Base-by-base conservation (phyloP, 2,329 filamentous ascomycete species). In the Colletotrichum phormii region DNA sequence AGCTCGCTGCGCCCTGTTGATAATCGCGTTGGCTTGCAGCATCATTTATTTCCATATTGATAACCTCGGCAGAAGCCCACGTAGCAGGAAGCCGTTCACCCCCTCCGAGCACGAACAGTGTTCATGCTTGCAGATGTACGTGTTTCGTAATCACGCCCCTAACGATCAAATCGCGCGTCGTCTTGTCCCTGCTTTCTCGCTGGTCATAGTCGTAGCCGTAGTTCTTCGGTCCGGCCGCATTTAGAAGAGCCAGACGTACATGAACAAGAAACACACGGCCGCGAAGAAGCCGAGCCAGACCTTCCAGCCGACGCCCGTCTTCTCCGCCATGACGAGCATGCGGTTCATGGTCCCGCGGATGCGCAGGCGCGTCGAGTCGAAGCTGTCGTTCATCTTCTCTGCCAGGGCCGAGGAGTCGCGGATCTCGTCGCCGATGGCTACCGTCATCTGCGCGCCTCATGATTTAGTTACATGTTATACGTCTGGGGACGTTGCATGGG, bases 351-450 rank as follows among this genome's bases (percentile, higher is more conserved):
- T 98, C 66, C 96, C 95, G 57, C 92, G 90, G 74, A 99, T 86
- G 75, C 94, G 90, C 64, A 95, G 84, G 42, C 95, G 88, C 65
- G 96, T 97, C 78, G 90, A 91, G 81, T 98, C 96, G 80, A 98
- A 99, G 5, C 91, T 90, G 79, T 98, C 94, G 82, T 98, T 98
- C 92, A 99, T 98, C 84, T 95, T 96, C 78, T 98, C 95, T 2
- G 95, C 94, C 4, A 98, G 88, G 2, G 94, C 92, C 2, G 94
- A 94, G 15, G 94, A 97, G 75, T 97, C 94, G 77, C 96, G 91
- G 79, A 98, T 98, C 84, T 98, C 97, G 80, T 97, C 94, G 75
- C 97, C 97, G 76, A 99, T 99, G 5, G 95, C 94, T 49, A 94
- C 85, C 1, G 95, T 98, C 86, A 99, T 93, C 94, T 97, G 76